Conservation (phyloP, 2,329 filamentous ascomycete species). For the Pseudofabraea citricarpa region DNA sequence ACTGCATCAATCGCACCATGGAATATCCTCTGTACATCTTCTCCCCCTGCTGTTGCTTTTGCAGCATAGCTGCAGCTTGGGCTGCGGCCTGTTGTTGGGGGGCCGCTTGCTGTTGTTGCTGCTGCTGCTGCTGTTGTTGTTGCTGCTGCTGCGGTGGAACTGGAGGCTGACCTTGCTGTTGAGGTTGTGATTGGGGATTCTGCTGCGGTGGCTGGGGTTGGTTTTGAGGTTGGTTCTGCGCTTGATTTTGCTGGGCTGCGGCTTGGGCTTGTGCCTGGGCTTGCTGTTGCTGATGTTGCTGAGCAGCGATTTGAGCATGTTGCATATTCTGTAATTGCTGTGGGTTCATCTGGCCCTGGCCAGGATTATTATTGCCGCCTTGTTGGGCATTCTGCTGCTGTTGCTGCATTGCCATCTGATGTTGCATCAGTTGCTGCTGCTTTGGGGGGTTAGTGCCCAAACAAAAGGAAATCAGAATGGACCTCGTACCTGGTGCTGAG, state of each 20-base stretch:
- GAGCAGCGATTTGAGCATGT: conserved; percentile 30
- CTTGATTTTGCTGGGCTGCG: conserved; percentile 33
- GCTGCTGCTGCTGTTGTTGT: conserved; percentile 25
- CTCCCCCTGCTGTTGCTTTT: conserved; percentile 27
- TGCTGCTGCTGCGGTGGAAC: conserved; percentile 34
- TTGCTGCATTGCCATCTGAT: conserved; percentile 40
- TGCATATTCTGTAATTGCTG: conserved; percentile 42
- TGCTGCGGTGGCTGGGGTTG: conserved; percentile 35
- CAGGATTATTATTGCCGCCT: conserved; percentile 33
- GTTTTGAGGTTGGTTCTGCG: conserved; percentile 35
- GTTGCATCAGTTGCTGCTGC: conserved; percentile 36
- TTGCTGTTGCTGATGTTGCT: conserved; percentile 36
- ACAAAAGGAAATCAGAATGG: too few relatives aligned
- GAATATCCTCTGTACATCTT: conserved; percentile 49
- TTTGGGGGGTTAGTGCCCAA: conserved; percentile 4
- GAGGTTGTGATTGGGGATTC: conserved; percentile 33
- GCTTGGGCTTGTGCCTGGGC: conserved; percentile 35
- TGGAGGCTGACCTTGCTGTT: conserved; percentile 32
- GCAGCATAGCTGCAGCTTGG: conserved; percentile 31
- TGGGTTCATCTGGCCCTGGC: conserved; percentile 44
- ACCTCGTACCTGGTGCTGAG: too few relatives aligned
- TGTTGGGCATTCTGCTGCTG: conserved; percentile 38
- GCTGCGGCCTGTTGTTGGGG: conserved; percentile 26
- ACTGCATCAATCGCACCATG: conserved; percentile 55
- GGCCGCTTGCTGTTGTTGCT: conserved; percentile 30